Evolutionary conservation across 306 rosid species (phyloP).

Genomic region (Corylus heterophylla): DNA sequence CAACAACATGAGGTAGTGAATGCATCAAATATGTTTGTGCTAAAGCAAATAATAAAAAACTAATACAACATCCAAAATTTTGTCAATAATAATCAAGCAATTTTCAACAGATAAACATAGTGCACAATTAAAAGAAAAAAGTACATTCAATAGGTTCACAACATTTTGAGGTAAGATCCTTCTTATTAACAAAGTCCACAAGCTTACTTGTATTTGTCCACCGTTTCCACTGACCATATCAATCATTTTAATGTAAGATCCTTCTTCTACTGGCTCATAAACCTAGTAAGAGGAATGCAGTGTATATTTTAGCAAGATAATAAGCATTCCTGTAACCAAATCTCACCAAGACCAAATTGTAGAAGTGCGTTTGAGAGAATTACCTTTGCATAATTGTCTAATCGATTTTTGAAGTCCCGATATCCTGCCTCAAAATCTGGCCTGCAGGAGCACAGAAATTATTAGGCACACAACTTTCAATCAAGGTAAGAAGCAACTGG

Average conservation of each 20-base stretch:
- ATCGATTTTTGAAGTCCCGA: constrained; percentile 81
- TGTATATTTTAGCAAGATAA: constrained; percentile 4
- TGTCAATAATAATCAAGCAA: background rate
- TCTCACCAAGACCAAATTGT: constrained; percentile 21
- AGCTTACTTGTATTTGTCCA: constrained; percentile 94
- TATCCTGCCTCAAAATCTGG: constrained; percentile 92
- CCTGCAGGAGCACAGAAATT: constrained; percentile 55
- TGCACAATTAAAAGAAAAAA: background rate
- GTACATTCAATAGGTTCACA: background rate
- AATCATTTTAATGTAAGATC: constrained; percentile 97
- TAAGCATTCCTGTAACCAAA: constrained; percentile 21
- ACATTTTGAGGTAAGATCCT: background rate
- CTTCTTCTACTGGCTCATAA: constrained; percentile 95
- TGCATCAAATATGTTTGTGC: background rate
- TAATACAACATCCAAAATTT: background rate
- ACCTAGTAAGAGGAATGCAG: constrained; percentile 50
- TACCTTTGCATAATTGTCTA: constrained; percentile 84
- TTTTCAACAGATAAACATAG: background rate
- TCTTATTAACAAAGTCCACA: constrained; percentile 9
- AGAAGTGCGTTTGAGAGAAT: constrained; percentile 26
- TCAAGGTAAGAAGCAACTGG: constrained; percentile 27
- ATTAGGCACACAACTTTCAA: constrained; percentile 17
- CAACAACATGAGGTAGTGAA: background rate
- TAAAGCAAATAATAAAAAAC: background rate
- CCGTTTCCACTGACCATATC: constrained; percentile 97